Percentiles rank a stretch among this genome's conserved stretches.
Evolutionary conservation across 345 rosid species (phyloP).

Genomic region (Moricandia arvensis): DNA sequence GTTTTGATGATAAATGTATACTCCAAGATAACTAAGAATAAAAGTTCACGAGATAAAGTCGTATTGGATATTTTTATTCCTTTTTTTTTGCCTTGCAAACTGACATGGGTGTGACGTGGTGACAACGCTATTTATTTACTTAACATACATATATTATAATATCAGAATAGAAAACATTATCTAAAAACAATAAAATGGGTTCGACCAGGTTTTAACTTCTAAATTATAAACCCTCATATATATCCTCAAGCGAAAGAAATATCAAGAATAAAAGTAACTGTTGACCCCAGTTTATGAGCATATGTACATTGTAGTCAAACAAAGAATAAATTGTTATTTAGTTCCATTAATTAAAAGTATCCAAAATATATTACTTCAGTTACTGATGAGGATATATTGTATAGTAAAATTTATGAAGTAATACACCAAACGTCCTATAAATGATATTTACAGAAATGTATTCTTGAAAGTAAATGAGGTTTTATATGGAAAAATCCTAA

Average conservation of each 20-base stretch:
- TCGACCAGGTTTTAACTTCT: neutral
- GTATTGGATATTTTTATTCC: neutral
- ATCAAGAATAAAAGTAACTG: neutral
- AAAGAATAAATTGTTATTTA: neutral
- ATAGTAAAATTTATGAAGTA: neutral
- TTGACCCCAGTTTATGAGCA: neutral
- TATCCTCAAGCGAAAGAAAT: neutral
- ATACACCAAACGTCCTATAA: neutral
- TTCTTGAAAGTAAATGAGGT: neutral
- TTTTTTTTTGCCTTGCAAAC: neutral
- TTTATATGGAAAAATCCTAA: neutral
- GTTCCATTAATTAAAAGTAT: neutral
- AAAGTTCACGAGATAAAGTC: neutral
- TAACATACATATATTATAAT: neutral
- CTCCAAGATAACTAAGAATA: conserved; percentile 1
- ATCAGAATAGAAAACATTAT: neutral
- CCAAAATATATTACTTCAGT: neutral
- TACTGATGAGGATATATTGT: neutral
- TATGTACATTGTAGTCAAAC: neutral
- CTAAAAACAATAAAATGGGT: neutral
- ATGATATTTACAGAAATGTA: neutral
- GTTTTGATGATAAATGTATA: neutral
- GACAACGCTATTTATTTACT: neutral
- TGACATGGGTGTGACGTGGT: conserved; percentile 7
- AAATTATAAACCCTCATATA: neutral